Base-by-base conservation (phyloP, 139 green algal genomes). In the Edaphochlamys debaryana region DNA sequence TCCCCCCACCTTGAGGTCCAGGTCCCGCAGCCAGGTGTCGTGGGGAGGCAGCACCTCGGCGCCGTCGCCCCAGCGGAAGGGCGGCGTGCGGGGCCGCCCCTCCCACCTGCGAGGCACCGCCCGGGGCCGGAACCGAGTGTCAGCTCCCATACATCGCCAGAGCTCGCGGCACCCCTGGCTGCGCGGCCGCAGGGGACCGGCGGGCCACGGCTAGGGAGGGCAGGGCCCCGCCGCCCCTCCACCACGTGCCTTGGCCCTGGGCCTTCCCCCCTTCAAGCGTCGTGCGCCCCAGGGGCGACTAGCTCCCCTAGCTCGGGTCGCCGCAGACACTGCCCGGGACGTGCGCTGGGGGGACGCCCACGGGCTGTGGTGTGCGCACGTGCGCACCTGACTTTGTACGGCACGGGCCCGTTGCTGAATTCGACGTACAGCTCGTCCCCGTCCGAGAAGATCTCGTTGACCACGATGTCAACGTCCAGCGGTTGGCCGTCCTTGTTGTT, bases 41-140 rank as follows among this genome's bases (percentile, higher is more conserved):
- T 94, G 92, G 13, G 91, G 83, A 0, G 87, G 86, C 22, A 93
- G 42, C 36, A 92, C 79, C 77, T 93, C 92, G 23, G 77, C 90
- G n/a, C 77, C 78, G 38, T 90, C 84, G 32, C 88, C 90, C 94
- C 94, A 96, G 41, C 89, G 79, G 67, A 95, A 94, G 20, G 91
- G 90, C 11, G 94, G 93, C 13, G 89, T 94, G 68, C 87, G 86
- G 0, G 94, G 92, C 29, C 94, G 91, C 4, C 92, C 93, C 52
- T 95, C 92, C 94, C 94, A 96, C 67, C 93, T 95, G 86, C 54
- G n/a, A n/a, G n/a, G n/a, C n/a, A n/a, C n/a, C n/a, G 37, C n/a
- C n/a, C n/a, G n/a, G n/a, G 34, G 13, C 30, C 8, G 19, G 54
- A 3, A 7, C 20, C 11, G 19, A 34, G n/a, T 27, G 42, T 38